A percentile compares a stretch with the other conserved stretches of the same genome.
These are phyloP conservation scores for Aspergillus melleus DNA, from an alignment of 2,329 filamentous ascomycete species.

Conservation along the genomic window DNA sequence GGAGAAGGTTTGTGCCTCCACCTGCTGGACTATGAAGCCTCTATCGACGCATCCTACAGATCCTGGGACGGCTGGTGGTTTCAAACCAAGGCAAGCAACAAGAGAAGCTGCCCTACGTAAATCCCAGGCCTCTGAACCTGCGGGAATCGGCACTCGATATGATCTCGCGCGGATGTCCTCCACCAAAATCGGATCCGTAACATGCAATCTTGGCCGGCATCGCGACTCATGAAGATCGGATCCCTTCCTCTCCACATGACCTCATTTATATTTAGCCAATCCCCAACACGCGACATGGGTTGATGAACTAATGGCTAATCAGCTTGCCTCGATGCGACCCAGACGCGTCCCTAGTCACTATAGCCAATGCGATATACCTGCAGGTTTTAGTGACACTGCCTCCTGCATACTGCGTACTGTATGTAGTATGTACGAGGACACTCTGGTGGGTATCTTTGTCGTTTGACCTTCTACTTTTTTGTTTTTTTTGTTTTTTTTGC, in stretches of 20 bases:
- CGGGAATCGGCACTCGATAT: too few relatives aligned
- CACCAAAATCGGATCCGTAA: background rate
- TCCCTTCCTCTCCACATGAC: background rate
- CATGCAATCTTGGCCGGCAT: background rate
- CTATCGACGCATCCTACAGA: background rate
- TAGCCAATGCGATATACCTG: too few relatives aligned
- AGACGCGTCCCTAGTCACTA: background rate
- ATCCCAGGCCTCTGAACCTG: too few relatives aligned
- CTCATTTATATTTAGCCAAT: background rate
- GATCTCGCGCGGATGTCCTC: background rate
- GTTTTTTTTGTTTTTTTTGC: too few relatives aligned
- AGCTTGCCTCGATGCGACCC: background rate
- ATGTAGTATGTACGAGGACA: background rate
- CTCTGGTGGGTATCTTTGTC: background rate
- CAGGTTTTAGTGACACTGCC: background rate
- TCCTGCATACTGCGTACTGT: background rate
- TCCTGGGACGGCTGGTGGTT: background rate
- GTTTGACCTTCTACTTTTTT: too few relatives aligned
- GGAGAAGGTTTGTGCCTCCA: background rate
- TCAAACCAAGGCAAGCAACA: too few relatives aligned
- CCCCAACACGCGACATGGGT: background rate
- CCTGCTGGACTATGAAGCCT: background rate
- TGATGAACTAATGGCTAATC: background rate
- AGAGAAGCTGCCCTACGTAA: too few relatives aligned
- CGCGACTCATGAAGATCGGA: background rate